A percentile compares a stretch with the other conserved stretches of the same genome.
Evolutionary conservation across 1,284 basidiomycete species (phyloP).

Genomic region (Sanghuangporus weigelae): DNA sequence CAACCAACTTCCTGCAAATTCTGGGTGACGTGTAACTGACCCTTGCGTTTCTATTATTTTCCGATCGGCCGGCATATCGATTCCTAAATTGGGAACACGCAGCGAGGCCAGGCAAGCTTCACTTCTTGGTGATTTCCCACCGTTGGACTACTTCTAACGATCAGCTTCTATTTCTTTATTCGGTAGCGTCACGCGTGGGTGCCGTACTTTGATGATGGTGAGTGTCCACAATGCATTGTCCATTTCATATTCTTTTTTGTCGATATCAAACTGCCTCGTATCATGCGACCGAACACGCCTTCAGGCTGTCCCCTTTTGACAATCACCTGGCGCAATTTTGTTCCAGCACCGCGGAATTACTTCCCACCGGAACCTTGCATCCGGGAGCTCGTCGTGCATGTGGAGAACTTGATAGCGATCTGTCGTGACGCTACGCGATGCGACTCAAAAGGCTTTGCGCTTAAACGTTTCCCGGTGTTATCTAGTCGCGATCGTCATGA

Average conservation of each 20-base stretch:
- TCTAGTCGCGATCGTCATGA: background rate
- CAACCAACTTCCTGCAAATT: background rate
- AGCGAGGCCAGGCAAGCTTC: constrained; percentile 21
- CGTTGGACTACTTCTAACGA: background rate
- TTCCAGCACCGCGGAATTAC: background rate
- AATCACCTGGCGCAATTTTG: background rate
- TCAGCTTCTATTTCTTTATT: background rate
- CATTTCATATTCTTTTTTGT: background rate
- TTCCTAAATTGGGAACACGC: background rate
- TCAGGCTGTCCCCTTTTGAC: constrained; percentile 1
- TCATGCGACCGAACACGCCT: background rate
- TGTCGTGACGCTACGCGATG: constrained; percentile 10
- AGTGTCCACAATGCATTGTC: constrained; percentile 22
- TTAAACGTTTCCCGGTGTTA: background rate
- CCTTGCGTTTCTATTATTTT: constrained; percentile 4
- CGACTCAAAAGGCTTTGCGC: background rate
- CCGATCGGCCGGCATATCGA: constrained; percentile 4
- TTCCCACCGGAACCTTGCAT: background rate
- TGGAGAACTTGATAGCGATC: background rate
- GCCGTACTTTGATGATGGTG: constrained; percentile 79
- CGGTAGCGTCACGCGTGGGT: constrained; percentile 70
- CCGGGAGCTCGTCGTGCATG: background rate
- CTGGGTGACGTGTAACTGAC: constrained; percentile 1
- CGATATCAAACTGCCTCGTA: background rate
- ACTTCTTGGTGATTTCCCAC: background rate